Evolutionary conservation across 306 rosid genomes (phyloP).

Genomic region (Rosa persica): DNA sequence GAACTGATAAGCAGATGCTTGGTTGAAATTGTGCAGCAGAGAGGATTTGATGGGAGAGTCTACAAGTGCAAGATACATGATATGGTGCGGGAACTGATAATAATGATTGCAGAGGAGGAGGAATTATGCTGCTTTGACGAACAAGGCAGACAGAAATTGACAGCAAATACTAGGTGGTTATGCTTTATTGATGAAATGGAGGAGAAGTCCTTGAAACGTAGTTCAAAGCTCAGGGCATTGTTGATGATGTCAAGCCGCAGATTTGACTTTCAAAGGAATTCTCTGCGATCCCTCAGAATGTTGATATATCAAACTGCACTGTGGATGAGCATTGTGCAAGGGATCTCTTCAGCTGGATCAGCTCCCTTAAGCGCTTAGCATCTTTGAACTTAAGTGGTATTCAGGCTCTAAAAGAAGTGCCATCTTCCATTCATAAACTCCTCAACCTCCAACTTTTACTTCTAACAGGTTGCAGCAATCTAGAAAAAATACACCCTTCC

Average conservation of each 20-base stretch:
- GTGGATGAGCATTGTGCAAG: neutral
- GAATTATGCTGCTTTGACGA: slow-evolving; percentile 12
- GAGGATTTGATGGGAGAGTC: slow-evolving; percentile 23
- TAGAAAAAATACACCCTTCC: slow-evolving; percentile 12
- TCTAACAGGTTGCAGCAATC: neutral
- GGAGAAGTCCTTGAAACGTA: neutral
- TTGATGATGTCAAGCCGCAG: neutral
- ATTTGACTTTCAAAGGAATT: neutral
- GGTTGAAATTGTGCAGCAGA: slow-evolving; percentile 7
- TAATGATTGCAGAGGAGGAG: slow-evolving; percentile 14
- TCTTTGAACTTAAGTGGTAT: slow-evolving; percentile 11
- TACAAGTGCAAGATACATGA: slow-evolving; percentile 25
- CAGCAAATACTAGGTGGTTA: neutral
- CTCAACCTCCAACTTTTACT: slow-evolving; percentile 19
- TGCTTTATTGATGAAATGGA: slow-evolving; percentile 12
- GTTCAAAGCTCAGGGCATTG: slow-evolving; percentile 10
- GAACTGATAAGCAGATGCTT: slow-evolving; percentile 1
- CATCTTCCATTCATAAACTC: slow-evolving; percentile 14
- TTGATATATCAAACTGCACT: slow-evolving; percentile 8
- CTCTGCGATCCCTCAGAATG: slow-evolving; percentile 5
- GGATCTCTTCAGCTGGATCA: slow-evolving; percentile 4
- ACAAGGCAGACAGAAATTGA: slow-evolving; percentile 4
- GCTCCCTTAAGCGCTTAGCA: slow-evolving; percentile 18
- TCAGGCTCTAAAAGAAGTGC: neutral
- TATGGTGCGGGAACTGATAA: slow-evolving; percentile 17